A percentile compares a stretch with the other conserved stretches of the same genome.
phyloP scores from a whole-genome alignment of 768 basidiomycete species.

The Podaxis carcinomalis region DNA sequence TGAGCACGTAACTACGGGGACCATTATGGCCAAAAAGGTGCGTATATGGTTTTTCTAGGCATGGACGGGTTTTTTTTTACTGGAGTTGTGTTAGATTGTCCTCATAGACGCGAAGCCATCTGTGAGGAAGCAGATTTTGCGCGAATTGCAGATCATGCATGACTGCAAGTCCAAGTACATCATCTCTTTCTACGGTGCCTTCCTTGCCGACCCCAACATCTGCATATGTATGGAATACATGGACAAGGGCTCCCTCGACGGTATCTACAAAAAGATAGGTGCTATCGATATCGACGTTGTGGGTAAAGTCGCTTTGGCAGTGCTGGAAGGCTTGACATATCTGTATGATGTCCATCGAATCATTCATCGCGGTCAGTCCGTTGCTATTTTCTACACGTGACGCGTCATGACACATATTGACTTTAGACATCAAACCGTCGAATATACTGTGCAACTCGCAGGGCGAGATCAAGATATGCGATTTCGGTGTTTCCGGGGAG shows the following conservation, averaged over 20 bases:
- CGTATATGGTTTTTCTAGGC: constrained; percentile 20
- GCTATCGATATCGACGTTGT: constrained; percentile 91
- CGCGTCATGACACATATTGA: constrained; percentile 13
- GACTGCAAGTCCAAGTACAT: constrained; percentile 93
- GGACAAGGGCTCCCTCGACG: constrained; percentile 92
- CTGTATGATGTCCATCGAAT: constrained; percentile 97
- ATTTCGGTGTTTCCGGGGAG: constrained; percentile 98
- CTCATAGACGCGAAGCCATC: constrained; percentile 95
- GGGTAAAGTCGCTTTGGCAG: constrained; percentile 90
- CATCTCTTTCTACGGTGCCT: constrained; percentile 96
- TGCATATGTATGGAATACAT: constrained; percentile 98
- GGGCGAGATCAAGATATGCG: constrained; percentile 98
- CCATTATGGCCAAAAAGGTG: constrained; percentile 98
- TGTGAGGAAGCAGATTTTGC: constrained; percentile 94
- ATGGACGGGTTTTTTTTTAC: not conserved
- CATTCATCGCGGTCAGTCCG: constrained; percentile 90
- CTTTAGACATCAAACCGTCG: constrained; percentile 95
- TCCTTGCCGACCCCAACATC: constrained; percentile 94
- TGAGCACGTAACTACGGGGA: constrained; percentile 85
- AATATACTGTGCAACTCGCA: constrained; percentile 94
- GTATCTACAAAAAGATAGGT: constrained; percentile 94
- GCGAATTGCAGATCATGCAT: constrained; percentile 99
- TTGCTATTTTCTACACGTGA: not conserved
- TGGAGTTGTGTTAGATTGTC: constrained; percentile 60
- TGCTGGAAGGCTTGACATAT: constrained; percentile 92